phyloP scores from a whole-genome alignment of 495 filamentous ascomycete genomes.

The Aspergillus ostianus region DNA sequence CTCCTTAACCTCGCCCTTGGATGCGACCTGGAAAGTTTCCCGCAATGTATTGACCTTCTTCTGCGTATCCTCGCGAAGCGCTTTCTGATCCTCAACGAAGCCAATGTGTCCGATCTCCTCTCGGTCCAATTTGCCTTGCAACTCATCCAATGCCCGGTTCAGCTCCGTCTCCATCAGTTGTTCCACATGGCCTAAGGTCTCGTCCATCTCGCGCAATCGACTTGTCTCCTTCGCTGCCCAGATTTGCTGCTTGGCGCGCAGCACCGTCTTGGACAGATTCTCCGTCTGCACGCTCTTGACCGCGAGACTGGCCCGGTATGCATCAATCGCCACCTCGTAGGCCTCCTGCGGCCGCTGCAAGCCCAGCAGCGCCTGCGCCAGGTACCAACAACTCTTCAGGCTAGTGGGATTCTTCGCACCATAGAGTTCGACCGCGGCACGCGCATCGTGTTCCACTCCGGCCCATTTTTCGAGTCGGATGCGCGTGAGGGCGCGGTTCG shows the following conservation, averaged over 20 bases:
- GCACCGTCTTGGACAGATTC: slow-evolving; percentile 63
- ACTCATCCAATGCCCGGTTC: slow-evolving; percentile 51
- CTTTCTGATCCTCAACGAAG: slow-evolving; percentile 39
- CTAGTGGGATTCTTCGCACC: slow-evolving; percentile 44
- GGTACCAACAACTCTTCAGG: slow-evolving; percentile 82
- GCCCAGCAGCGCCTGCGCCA: slow-evolving; percentile 77
- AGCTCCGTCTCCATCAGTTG: slow-evolving; percentile 51
- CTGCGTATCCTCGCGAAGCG: slow-evolving; percentile 46
- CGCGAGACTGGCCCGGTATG: slow-evolving; percentile 68
- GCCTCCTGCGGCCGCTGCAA: slow-evolving; percentile 75
- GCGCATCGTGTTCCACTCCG: slow-evolving; percentile 77
- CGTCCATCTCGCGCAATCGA: slow-evolving; percentile 46
- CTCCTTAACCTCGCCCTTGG: slow-evolving; percentile 57
- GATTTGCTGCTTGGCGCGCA: slow-evolving; percentile 73
- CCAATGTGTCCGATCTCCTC: slow-evolving; percentile 49
- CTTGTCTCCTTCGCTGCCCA: slow-evolving; percentile 49
- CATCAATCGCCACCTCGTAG: slow-evolving; percentile 64
- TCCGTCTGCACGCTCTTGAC: slow-evolving; percentile 59
- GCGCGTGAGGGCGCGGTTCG: slow-evolving; percentile 87
- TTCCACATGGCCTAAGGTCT: slow-evolving; percentile 48
- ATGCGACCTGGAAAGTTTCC: slow-evolving; percentile 48
- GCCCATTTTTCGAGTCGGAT: slow-evolving; percentile 69
- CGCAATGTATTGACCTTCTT: slow-evolving; percentile 50
- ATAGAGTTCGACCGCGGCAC: slow-evolving; percentile 65
- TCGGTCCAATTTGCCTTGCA: slow-evolving; percentile 40